Base-by-base conservation (phyloP, 1,284 basidiomycete genomes). In the Takashimella tepidaria region DNA sequence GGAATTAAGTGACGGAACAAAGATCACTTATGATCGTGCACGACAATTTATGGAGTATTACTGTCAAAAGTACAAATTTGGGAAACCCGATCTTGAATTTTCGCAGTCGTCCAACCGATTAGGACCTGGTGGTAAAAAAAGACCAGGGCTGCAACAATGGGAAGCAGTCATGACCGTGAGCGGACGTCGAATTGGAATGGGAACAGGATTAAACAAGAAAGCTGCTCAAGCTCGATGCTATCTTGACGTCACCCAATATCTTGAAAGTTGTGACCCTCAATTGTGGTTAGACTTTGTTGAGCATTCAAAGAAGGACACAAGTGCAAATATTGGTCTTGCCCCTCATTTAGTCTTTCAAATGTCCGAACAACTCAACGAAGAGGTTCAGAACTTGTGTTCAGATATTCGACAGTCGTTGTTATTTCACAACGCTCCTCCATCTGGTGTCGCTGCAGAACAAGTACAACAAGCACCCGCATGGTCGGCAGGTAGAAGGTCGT, bases 1-100 rank as follows among this genome's bases (percentile, higher is more conserved):
- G 10, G 61, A 60, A 4, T 79, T 96, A 20, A 82, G 83, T 16
- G 86, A 92, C 67, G 84, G 84, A 22, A 80, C 83, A 4, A 64
- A 76, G 23, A 80, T 95, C 60, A 79, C 78, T 5, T 85, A 86
- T 47, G 89, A 92, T 54, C 82, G 83, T 47, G 91, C 92, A 0
- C 84, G 87, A 51, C 84, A 84, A 60, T 98, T 97, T 76, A 92
- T 97, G 85, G 92, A 93, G 63, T 98, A 88, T 69, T 97, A 97
- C 70, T 96, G 92, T 72, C 82, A 84, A 43, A 81, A 84, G 41
- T 96, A 86, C 72, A 79, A 79, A 31, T 93, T 93, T 64, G 80
- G 81, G n/a, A 84, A 83, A 62, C 91, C 92, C 1, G 88, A 92
- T 49, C 77, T 97, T 55, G 78, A 81, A 16, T 87, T 83, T 60